These are phyloP conservation scores for Daldinia bambusicola DNA, from an alignment of 495 filamentous ascomycete genomes.

Conservation along the genomic window DNA sequence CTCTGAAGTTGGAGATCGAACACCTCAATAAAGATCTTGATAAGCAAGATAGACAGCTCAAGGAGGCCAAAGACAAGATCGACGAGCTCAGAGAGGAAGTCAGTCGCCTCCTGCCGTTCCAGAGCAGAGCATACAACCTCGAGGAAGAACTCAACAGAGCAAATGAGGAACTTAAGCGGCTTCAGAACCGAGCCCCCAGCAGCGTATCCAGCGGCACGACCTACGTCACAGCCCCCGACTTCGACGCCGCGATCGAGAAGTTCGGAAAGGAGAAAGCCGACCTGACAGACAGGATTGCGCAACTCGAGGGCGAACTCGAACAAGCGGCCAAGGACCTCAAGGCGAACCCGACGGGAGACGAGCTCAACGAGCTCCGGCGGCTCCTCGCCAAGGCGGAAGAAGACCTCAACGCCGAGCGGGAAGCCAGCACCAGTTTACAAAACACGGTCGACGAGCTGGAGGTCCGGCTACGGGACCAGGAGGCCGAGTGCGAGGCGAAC, in stretches of 20 bases:
- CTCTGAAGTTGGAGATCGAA: not conserved
- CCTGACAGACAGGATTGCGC: constrained; percentile 4
- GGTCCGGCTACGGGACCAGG: not conserved
- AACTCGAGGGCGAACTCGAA: constrained; percentile 5
- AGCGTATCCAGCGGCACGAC: too few species aligned
- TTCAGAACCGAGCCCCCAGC: not conserved
- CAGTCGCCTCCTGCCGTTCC: not conserved
- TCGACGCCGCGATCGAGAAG: not conserved
- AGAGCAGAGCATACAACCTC: not conserved
- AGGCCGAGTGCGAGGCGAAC: not conserved
- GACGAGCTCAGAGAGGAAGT: constrained; percentile 11
- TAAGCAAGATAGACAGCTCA: not conserved
- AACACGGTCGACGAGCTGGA: not conserved
- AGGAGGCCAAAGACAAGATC: not conserved
- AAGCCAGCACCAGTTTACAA: not conserved
- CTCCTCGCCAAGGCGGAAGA: not conserved
- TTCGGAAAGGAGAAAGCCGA: constrained; percentile 10
- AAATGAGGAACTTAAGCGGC: not conserved
- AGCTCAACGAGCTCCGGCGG: not conserved
- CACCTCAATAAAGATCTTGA: not conserved
- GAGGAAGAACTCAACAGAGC: constrained; percentile 14
- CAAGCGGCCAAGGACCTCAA: not conserved
- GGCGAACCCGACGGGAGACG: not conserved
- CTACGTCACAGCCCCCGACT: not conserved
- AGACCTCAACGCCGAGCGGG: not conserved